Evolutionary conservation across 768 basidiomycete genomes (phyloP).

Genomic region (Ramaria rubella): DNA sequence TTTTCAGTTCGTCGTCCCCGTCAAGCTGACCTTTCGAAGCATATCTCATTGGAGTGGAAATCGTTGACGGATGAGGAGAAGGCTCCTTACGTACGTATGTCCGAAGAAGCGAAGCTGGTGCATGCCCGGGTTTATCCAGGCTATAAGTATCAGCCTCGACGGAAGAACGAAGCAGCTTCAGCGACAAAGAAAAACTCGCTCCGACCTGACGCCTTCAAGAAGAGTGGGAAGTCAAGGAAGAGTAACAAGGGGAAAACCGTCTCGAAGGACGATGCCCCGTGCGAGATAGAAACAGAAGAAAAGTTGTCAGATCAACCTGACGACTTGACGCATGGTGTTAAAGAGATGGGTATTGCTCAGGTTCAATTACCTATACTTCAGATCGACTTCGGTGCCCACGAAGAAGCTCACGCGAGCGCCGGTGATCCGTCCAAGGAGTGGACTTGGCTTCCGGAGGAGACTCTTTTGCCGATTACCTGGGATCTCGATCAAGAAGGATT

Average conservation of each 20-base stretch:
- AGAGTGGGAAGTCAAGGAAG: constrained; percentile 1
- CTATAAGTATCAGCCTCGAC: constrained; percentile 53
- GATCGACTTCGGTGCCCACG: neutral
- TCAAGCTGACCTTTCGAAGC: constrained; percentile 74
- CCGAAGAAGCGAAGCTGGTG: constrained; percentile 38
- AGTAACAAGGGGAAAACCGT: neutral
- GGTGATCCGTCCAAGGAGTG: constrained; percentile 10
- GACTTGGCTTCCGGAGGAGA: constrained; percentile 11
- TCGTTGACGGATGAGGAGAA: constrained; percentile 56
- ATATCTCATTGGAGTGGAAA: constrained; percentile 79
- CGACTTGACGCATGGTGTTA: neutral
- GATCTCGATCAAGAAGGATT: constrained; percentile 4
- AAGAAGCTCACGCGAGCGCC: neutral
- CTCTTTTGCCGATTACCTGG: constrained; percentile 10
- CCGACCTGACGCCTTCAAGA: neutral
- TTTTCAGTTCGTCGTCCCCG: constrained; percentile 26
- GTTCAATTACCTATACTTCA: constrained; percentile 3
- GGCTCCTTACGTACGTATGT: constrained; percentile 39
- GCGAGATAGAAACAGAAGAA: neutral
- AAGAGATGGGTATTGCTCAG: neutral
- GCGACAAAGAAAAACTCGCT: neutral
- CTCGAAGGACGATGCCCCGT: neutral
- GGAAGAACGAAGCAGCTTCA: neutral
- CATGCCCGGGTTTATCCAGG: constrained; percentile 50
- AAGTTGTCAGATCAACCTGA: neutral